phyloP scores from a whole-genome alignment of 192 early-diverging fungal species.

The Coemansia sp. region DNA sequence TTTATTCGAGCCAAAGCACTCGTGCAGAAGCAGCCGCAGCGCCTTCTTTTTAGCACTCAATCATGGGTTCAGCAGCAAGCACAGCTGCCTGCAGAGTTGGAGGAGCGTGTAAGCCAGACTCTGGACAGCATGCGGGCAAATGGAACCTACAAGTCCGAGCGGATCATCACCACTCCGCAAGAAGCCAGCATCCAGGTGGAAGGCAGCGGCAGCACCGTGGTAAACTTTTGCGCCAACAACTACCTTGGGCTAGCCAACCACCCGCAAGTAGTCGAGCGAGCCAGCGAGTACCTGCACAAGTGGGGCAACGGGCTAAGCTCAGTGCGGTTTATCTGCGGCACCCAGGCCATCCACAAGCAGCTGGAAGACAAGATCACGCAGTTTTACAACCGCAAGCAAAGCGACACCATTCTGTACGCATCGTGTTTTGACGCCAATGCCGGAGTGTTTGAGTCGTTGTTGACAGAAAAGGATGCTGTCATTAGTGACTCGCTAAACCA shows the following conservation, averaged over 20 bases:
- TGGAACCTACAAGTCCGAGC: conserved; percentile 69
- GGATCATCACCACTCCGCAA: conserved; percentile 61
- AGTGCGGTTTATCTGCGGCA: conserved; percentile 72
- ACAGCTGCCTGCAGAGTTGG: conserved; percentile 29
- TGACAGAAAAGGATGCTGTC: conserved; percentile 58
- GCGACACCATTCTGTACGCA: conserved; percentile 66
- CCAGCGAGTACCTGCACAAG: conserved; percentile 54
- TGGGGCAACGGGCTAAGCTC: conserved; percentile 66
- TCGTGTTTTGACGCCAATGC: conserved; percentile 73
- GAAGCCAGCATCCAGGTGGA: conserved; percentile 55
- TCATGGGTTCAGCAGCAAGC: conserved; percentile 7
- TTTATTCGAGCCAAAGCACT: not conserved
- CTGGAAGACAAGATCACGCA: conserved; percentile 57
- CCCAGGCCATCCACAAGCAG: conserved; percentile 67
- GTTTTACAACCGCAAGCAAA: conserved; percentile 52
- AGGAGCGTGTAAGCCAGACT: conserved; percentile 44
- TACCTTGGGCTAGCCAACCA: conserved; percentile 65
- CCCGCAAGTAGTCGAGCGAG: conserved; percentile 55
- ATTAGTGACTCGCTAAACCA: conserved; percentile 61
- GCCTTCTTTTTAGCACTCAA: conserved; percentile 5
- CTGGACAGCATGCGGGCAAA: conserved; percentile 58
- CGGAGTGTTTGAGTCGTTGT: conserved; percentile 63
- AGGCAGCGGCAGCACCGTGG: conserved; percentile 29
- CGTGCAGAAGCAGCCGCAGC: conserved; percentile 1
- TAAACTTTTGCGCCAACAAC: conserved; percentile 75